Evolutionary conservation across 768 basidiomycete species (phyloP).

Genomic region (Exidia glandulosa): DNA sequence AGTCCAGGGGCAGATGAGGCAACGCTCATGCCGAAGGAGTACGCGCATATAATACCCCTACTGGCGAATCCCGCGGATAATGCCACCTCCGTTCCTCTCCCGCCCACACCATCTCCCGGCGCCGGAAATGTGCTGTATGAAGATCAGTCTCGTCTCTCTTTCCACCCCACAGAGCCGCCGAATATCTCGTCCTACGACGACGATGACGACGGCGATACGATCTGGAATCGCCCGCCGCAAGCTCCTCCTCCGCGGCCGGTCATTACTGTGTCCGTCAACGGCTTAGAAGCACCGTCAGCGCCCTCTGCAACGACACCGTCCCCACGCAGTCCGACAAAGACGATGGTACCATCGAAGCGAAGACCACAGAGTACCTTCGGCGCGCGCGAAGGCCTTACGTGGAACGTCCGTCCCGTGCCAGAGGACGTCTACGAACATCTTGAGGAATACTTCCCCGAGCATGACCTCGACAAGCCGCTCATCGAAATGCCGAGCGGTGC

Average conservation of each 20-base stretch:
- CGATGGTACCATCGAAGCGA: slow-evolving; percentile 1
- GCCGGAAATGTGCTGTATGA: background rate
- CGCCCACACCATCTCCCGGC: background rate
- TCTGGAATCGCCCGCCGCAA: slow-evolving; percentile 32
- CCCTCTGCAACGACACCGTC: slow-evolving; percentile 12
- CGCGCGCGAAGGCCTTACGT: slow-evolving; percentile 53
- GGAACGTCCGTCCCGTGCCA: slow-evolving; percentile 83
- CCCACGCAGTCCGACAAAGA: slow-evolving; percentile 5
- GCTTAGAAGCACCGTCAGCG: slow-evolving; percentile 10
- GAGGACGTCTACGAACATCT: slow-evolving; percentile 90
- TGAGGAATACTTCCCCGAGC: slow-evolving; percentile 90
- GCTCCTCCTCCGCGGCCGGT: slow-evolving; percentile 8
- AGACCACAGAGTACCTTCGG: slow-evolving; percentile 47
- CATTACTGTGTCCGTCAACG: slow-evolving; percentile 1
- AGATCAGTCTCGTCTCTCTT: background rate
- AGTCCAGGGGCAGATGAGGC: background rate
- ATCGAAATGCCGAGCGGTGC: slow-evolving; percentile 71
- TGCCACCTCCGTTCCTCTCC: background rate
- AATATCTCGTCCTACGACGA: slow-evolving; percentile 1
- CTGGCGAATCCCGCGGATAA: background rate
- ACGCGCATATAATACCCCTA: background rate
- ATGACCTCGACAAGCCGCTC: slow-evolving; percentile 92
- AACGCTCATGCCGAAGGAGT: background rate
- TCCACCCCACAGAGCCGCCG: background rate
- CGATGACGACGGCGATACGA: slow-evolving; percentile 34